Evolutionary conservation across 2,329 filamentous ascomycete species (phyloP).

Genomic region (Fusarium sp.): DNA sequence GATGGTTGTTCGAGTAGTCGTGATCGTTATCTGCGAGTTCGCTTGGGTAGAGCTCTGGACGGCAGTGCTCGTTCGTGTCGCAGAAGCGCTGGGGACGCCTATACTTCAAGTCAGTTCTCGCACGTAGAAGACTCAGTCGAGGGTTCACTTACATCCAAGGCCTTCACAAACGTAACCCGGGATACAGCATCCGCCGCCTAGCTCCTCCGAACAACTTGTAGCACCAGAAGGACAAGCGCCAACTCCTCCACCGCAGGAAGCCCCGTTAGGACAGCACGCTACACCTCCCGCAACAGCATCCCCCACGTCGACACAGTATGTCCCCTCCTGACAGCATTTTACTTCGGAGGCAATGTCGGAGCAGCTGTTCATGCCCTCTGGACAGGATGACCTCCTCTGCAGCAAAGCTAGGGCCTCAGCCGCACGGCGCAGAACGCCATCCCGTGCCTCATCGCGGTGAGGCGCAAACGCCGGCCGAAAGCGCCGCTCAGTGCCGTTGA

Average conservation of each 20-base stretch:
- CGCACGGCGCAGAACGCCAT: conserved; percentile 53
- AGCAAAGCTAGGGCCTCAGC: conserved; percentile 58
- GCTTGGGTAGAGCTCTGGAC: conserved; percentile 31
- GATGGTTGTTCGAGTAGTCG: conserved; percentile 52
- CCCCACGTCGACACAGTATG: conserved; percentile 69
- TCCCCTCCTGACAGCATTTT: conserved; percentile 73
- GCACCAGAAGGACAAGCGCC: conserved; percentile 68
- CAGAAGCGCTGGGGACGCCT: conserved; percentile 48
- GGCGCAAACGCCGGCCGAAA: conserved; percentile 61
- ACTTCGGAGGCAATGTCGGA: conserved; percentile 69
- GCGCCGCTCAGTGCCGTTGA: conserved; percentile 35
- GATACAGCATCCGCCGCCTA: conserved; percentile 80
- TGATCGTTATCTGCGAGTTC: conserved; percentile 45
- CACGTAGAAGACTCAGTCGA: not conserved
- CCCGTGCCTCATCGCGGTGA: conserved; percentile 50
- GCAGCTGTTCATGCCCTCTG: conserved; percentile 70
- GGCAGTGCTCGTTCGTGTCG: conserved; percentile 37
- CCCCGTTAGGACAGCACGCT: conserved; percentile 75
- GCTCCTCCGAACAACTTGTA: conserved; percentile 67
- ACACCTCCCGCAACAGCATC: conserved; percentile 71
- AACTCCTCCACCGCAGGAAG: conserved; percentile 68
- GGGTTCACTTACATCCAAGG: conserved; percentile 68
- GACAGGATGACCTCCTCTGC: conserved; percentile 70
- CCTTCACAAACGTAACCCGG: conserved; percentile 73
- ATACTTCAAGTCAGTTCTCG: conserved; percentile 11